Conservation (phyloP, 23 red algal species). For the Gracilaria gracilis region DNA sequence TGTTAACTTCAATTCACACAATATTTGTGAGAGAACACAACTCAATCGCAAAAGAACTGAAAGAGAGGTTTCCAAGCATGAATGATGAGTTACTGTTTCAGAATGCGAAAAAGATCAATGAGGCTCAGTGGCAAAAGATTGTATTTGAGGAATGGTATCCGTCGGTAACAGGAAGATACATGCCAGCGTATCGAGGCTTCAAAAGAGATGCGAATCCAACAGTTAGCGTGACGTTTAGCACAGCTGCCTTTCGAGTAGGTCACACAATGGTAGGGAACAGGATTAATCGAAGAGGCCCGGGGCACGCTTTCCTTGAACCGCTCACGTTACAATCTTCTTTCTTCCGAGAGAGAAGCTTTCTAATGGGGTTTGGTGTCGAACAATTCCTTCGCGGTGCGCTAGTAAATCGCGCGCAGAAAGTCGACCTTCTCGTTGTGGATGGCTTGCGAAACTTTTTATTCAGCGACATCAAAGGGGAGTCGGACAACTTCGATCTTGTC, state of each 20-base stretch:
- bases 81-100: constrained; percentile 49
- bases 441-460: constrained; percentile 72
- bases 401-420: constrained; percentile 32
- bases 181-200: constrained; percentile 64
- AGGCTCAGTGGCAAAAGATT: constrained; percentile 74
- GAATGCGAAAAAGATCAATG: constrained; percentile 58
- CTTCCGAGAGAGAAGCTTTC: constrained; percentile 34
- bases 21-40: constrained; percentile 79
- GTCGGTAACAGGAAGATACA: constrained; percentile 20
- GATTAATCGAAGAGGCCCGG: constrained; percentile 24
- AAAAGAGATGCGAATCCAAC: constrained; percentile 44
- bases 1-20: constrained; percentile 56
- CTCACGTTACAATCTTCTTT: constrained; percentile 18
- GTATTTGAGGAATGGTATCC: constrained; percentile 70
- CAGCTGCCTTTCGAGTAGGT: constrained; percentile 72
- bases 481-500: constrained; percentile 50
- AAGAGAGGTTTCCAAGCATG: constrained; percentile 8
- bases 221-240: constrained; percentile 50
- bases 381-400: constrained; percentile 47
- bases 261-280: constrained; percentile 65
- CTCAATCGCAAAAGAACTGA: constrained; percentile 30
- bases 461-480: constrained; percentile 30
- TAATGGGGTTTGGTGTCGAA: constrained; percentile 39
- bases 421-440: constrained; percentile 52
- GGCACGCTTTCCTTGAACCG: constrained; percentile 19